Percentiles rank a stretch among this genome's conserved stretches.
These are phyloP conservation scores for Inonotus obliquus DNA, from an alignment of 1,284 basidiomycete genomes.

Conservation along the genomic window DNA sequence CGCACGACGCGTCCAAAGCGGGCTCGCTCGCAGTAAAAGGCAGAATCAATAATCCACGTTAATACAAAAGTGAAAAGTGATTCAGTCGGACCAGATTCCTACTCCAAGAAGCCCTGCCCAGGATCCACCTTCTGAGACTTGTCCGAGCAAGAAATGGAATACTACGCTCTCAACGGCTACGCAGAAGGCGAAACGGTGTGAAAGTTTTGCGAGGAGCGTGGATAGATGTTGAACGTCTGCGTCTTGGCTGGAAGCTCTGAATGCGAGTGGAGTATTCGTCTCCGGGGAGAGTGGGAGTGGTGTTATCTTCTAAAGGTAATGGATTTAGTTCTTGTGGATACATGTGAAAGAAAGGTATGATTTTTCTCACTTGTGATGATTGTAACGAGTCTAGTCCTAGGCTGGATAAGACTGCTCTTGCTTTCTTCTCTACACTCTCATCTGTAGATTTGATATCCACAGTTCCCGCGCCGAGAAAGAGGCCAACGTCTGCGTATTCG, in stretches of 20 bases:
- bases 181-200: slow-evolving; percentile 6
- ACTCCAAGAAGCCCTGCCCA: slow-evolving; percentile 14
- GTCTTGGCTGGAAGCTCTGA: slow-evolving; percentile 1
- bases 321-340: neutral
- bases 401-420: neutral
- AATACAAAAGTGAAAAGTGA: neutral
- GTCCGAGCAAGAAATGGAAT: slow-evolving; percentile 13
- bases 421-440: neutral
- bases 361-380: neutral
- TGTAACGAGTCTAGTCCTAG: slow-evolving; percentile 13
- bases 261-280: neutral
- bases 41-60: neutral
- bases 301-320: neutral
- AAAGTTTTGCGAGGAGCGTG: neutral
- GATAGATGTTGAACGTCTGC: neutral
- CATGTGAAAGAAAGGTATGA: neutral
- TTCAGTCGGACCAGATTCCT: slow-evolving; percentile 11
- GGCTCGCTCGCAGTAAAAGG: neutral
- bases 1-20: neutral
- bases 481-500: slow-evolving; percentile 46
- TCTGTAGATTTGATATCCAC: neutral
- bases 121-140: neutral
- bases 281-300: neutral
- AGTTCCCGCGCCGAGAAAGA: slow-evolving; percentile 40
- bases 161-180: neutral